phyloP scores from a whole-genome alignment of 2,329 filamentous ascomycete genomes.

The Talaromyces sp. region DNA sequence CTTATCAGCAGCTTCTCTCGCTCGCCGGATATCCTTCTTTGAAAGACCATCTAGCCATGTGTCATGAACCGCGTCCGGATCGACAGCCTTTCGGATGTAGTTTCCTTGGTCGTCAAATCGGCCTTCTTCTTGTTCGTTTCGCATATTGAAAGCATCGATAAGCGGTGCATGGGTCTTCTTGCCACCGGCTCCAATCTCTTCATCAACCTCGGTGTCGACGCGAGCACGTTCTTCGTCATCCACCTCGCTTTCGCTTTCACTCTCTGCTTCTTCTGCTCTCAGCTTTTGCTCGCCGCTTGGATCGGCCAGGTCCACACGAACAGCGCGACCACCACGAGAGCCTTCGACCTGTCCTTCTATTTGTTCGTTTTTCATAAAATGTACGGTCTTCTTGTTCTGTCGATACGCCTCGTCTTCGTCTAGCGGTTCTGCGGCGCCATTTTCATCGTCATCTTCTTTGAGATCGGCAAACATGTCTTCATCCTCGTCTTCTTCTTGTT shows the following conservation, averaged over 20 bases:
- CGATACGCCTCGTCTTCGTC: constrained; percentile 46
- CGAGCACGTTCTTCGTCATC: constrained; percentile 66
- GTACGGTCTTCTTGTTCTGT: constrained; percentile 59
- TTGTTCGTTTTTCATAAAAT: constrained; percentile 55
- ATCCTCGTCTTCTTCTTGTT: constrained; percentile 32
- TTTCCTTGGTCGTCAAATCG: constrained; percentile 88
- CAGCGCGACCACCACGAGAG: constrained; percentile 69
- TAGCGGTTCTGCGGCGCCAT: constrained; percentile 50
- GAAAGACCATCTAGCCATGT: constrained; percentile 87
- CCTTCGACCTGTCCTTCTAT: constrained; percentile 75
- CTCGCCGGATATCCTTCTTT: constrained; percentile 88
- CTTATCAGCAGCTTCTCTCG: constrained; percentile 80
- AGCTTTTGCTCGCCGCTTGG: constrained; percentile 20
- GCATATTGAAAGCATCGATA: constrained; percentile 94
- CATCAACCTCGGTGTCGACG: constrained; percentile 71
- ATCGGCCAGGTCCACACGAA: constrained; percentile 52
- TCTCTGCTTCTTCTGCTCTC: constrained; percentile 50
- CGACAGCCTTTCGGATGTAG: constrained; percentile 80
- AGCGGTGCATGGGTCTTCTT: constrained; percentile 91
- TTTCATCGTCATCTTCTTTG: constrained; percentile 57
- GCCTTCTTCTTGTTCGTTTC: constrained; percentile 83
- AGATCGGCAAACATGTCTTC: constrained; percentile 78
- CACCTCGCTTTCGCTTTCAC: constrained; percentile 51
- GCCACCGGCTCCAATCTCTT: constrained; percentile 83
- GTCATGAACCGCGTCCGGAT: constrained; percentile 88